These are phyloP conservation scores for Gynandropsis gynandra DNA, from an alignment of 345 rosid genomes.

Conservation along the genomic window DNA sequence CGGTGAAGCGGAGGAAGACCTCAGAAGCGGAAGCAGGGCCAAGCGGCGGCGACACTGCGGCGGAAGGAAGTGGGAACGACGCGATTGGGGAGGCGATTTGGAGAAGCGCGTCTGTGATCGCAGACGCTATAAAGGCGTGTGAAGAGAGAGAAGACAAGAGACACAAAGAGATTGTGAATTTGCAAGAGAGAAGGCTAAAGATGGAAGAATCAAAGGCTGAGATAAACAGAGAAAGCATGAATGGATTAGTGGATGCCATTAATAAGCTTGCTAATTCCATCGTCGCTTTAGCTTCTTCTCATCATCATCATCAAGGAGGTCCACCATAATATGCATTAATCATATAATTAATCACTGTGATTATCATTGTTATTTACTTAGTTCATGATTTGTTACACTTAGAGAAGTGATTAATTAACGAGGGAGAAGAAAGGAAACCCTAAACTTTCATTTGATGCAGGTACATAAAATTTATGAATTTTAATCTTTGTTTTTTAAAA, in stretches of 20 bases:
- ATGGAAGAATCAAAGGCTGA: slow-evolving; percentile 64
- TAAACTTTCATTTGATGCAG: background rate
- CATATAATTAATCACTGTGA: background rate
- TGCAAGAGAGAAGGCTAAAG: slow-evolving; percentile 61
- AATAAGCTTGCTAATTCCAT: slow-evolving; percentile 81
- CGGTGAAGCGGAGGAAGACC: slow-evolving; percentile 55
- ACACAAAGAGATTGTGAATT: slow-evolving; percentile 52
- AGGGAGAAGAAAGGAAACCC: slow-evolving; percentile 11
- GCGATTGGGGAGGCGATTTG: slow-evolving; percentile 57
- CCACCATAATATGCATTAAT: slow-evolving; percentile 8
- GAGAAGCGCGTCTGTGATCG: slow-evolving; percentile 65
- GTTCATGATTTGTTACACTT: too few relatives aligned
- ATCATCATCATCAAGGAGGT: slow-evolving; percentile 23
- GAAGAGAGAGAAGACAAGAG: slow-evolving; percentile 67
- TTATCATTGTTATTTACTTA: slow-evolving; percentile 15
- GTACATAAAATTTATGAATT: slow-evolving; percentile 22
- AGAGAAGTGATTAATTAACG: slow-evolving; percentile 22
- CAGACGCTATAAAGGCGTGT: slow-evolving; percentile 62
- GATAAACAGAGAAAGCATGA: slow-evolving; percentile 49
- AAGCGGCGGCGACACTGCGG: slow-evolving; percentile 8
- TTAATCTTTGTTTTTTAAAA: background rate
- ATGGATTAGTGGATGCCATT: slow-evolving; percentile 69
- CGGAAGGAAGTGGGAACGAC: slow-evolving; percentile 21
- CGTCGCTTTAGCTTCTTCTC: slow-evolving; percentile 52
- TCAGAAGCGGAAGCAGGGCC: slow-evolving; percentile 25